Evolutionary conservation across 1,284 basidiomycete species (phyloP).

Genomic region (Malassezia furfur): DNA sequence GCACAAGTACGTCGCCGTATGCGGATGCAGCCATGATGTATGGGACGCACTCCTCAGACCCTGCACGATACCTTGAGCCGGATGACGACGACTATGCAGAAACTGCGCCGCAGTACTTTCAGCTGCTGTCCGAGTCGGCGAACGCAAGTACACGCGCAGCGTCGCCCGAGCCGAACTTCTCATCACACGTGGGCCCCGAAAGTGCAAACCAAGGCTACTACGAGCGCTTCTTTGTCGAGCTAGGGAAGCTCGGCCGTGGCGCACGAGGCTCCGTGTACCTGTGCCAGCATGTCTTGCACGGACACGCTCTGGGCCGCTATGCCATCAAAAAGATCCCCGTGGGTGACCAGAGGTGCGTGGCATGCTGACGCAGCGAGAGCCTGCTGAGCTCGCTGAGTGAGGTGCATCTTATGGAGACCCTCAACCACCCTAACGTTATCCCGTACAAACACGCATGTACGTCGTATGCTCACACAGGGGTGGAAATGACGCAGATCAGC

Average conservation of each 20-base stretch:
- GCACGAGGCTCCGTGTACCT: constrained; percentile 80
- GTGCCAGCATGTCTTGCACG: constrained; percentile 72
- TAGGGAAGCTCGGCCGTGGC: constrained; percentile 75
- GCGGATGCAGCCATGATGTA: background rate
- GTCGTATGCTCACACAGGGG: constrained; percentile 48
- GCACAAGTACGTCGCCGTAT: background rate
- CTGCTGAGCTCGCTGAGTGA: constrained; percentile 46
- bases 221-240: constrained; percentile 72
- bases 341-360: constrained; percentile 53
- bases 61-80: background rate
- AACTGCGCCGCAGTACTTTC: constrained; percentile 36
- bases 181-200: background rate
- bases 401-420: constrained; percentile 71
- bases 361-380: constrained; percentile 10
- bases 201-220: constrained; percentile 51
- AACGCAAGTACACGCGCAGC: background rate
- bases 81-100: constrained; percentile 13
- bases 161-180: background rate
- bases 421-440: constrained; percentile 82
- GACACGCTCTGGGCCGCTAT: constrained; percentile 60
- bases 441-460: constrained; percentile 83
- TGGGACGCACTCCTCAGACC: background rate
- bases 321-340: constrained; percentile 93
- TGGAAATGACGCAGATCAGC: constrained; percentile 54
- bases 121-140: constrained; percentile 22